Conservation (phyloP, 1,284 basidiomycete genomes). For the Apiotrichum veenhuisii region DNA sequence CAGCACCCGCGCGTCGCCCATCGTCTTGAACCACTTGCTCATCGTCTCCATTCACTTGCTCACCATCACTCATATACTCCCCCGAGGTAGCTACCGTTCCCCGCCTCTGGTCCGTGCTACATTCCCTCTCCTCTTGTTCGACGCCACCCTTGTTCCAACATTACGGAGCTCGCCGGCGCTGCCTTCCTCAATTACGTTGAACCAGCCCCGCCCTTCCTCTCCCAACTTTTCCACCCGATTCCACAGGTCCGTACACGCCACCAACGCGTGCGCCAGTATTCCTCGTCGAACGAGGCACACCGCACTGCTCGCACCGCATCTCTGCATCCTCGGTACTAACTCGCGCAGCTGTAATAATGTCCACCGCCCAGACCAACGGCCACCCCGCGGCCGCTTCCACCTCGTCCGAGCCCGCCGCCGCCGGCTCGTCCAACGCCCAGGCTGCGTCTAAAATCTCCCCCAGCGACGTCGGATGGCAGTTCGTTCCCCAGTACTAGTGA, state of each 20-base stretch:
- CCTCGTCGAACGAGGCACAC: too few species aligned
- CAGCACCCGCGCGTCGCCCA: too few species aligned
- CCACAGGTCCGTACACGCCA: neutral
- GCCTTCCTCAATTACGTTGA: neutral
- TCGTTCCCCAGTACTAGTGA: conserved; percentile 87
- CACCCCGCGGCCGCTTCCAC: conserved; percentile 18
- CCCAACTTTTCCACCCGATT: neutral
- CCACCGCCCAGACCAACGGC: conserved; percentile 33
- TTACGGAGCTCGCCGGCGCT: neutral
- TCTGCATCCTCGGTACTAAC: neutral
- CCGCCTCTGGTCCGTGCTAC: neutral
- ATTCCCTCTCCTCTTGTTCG: neutral
- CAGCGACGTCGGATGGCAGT: conserved; percentile 81
- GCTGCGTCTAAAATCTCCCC: conserved; percentile 21
- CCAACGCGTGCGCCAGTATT: neutral
- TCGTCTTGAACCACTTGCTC: neutral
- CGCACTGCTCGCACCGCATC: neutral
- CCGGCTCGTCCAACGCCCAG: neutral
- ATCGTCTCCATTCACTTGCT: neutral
- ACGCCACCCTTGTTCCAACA: neutral
- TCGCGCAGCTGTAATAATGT: conserved; percentile 22
- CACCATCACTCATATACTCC: neutral
- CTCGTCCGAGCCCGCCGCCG: conserved; percentile 18
- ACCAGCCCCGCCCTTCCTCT: neutral
- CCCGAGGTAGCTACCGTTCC: neutral